A percentile compares a stretch with the other conserved stretches of the same genome.
These are phyloP conservation scores for Colletotrichum plurivorum DNA, from an alignment of 2,329 filamentous ascomycete species.

Conservation along the genomic window DNA sequence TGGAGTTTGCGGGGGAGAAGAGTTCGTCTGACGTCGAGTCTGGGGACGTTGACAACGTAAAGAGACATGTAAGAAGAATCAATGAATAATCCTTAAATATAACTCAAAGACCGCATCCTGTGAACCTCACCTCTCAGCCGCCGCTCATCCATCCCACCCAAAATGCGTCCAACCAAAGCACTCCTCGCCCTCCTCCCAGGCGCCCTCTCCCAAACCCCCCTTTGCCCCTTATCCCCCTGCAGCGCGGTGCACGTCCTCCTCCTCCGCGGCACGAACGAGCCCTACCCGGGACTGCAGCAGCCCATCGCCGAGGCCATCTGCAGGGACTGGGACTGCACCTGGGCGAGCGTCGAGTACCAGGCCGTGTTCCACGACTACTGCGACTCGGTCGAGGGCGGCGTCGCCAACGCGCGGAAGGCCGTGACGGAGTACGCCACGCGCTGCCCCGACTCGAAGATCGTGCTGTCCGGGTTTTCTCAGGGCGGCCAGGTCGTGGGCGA, in stretches of 20 bases:
- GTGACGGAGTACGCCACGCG: conserved; percentile 54
- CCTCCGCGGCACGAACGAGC: conserved; percentile 22
- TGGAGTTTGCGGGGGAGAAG: conserved; percentile 5
- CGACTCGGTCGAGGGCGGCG: conserved; percentile 47
- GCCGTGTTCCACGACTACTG: conserved; percentile 28
- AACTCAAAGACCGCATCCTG: not conserved
- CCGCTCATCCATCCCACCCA: not conserved
- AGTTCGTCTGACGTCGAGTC: not conserved
- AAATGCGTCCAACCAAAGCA: conserved; percentile 5
- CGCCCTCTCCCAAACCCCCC: conserved; percentile 3
- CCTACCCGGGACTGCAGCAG: conserved; percentile 23
- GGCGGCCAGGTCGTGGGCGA: conserved; percentile 56
- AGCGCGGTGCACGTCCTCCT: conserved; percentile 24
- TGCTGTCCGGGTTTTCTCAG: conserved; percentile 57
- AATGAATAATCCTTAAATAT: not conserved
- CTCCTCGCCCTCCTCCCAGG: conserved; percentile 2
- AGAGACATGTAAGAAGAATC: not conserved
- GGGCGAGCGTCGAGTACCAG: conserved; percentile 15
- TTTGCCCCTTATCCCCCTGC: conserved; percentile 16
- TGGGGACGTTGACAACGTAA: not conserved
- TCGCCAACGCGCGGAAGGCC: conserved; percentile 50
- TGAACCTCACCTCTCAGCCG: not conserved
- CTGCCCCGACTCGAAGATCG: conserved; percentile 55
- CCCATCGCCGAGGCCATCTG: conserved; percentile 31
- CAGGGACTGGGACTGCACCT: conserved; percentile 22